These are phyloP conservation scores for Lasiodiplodia citricola DNA, from an alignment of 2,329 filamentous ascomycete species.

Conservation along the genomic window DNA sequence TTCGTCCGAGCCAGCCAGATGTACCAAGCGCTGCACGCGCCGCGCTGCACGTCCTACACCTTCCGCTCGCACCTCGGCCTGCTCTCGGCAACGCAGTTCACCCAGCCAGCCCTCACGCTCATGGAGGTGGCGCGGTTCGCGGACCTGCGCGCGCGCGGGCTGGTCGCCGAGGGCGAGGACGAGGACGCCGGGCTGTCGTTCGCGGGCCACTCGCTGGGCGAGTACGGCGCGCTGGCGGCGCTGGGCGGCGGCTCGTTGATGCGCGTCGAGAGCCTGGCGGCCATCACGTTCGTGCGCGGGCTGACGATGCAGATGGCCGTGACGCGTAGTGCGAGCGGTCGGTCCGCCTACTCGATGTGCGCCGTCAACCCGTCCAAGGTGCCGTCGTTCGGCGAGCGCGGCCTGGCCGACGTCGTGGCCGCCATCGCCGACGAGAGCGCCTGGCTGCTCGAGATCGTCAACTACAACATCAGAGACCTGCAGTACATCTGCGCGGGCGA, in stretches of 20 bases:
- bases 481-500: conserved; percentile 46
- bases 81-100: conserved; percentile 33
- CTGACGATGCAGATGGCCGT: conserved; percentile 34
- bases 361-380: conserved; percentile 31
- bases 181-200: conserved; percentile 23
- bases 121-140: conserved; percentile 27
- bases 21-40: conserved; percentile 10
- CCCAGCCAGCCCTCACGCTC: conserved; percentile 32
- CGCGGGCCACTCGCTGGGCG: conserved; percentile 31
- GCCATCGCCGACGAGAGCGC: conserved; percentile 29
- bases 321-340: conserved; percentile 29
- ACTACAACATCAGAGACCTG: conserved; percentile 32
- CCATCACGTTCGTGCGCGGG: conserved; percentile 33
- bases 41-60: conserved; percentile 31
- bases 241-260: conserved; percentile 29
- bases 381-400: conserved; percentile 33
- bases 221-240: conserved; percentile 31
- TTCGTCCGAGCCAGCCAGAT: conserved; percentile 10
- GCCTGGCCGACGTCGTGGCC: conserved; percentile 33
- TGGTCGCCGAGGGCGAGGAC: conserved; percentile 9
- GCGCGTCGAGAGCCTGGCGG: conserved; percentile 31
- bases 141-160: conserved; percentile 25
- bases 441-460: conserved; percentile 32
- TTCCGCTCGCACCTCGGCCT: conserved; percentile 31
- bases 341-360: conserved; percentile 32